phyloP scores from a whole-genome alignment of 306 rosid species.

The Aeschynomene evenia region DNA sequence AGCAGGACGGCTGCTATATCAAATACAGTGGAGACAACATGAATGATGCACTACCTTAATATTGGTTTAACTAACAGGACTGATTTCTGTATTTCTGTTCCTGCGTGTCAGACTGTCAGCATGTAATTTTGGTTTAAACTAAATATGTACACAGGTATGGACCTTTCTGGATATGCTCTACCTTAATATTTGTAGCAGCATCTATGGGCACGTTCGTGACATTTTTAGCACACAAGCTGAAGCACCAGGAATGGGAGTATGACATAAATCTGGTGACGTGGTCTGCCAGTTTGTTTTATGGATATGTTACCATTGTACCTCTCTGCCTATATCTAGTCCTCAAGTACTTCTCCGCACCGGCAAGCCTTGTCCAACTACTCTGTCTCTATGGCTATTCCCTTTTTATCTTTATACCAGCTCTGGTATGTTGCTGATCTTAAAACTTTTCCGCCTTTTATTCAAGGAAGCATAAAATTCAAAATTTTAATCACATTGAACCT shows the following conservation, averaged over 20 bases:
- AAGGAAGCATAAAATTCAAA: background rate
- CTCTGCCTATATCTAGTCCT: conserved; percentile 72
- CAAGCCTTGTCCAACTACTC: conserved; percentile 83
- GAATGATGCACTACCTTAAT: too few species aligned
- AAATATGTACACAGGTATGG: conserved; percentile 71
- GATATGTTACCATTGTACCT: conserved; percentile 84
- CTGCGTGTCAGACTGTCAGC: conserved; percentile 6
- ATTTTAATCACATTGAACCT: background rate
- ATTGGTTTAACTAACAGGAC: background rate
- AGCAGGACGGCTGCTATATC: too few species aligned
- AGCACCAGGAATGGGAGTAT: conserved; percentile 75
- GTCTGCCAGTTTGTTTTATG: conserved; percentile 97
- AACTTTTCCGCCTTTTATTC: conserved; percentile 3
- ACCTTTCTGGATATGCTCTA: conserved; percentile 98
- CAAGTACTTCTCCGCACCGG: conserved; percentile 91
- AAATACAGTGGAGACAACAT: too few species aligned
- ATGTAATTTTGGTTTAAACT: conserved; percentile 27
- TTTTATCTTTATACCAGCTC: conserved; percentile 86
- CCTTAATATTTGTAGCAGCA: conserved; percentile 92
- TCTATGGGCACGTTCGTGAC: conserved; percentile 93
- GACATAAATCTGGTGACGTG: conserved; percentile 93
- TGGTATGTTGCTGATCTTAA: conserved; percentile 56
- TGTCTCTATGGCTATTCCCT: conserved; percentile 96
- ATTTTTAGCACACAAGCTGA: conserved; percentile 80
- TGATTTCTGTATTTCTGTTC: background rate